Evolutionary conservation across 805 yeast species (phyloP), one percentile per base, ranked within the genome.

Genomic region (Vanderwaltozyma verrucispora): DNA sequence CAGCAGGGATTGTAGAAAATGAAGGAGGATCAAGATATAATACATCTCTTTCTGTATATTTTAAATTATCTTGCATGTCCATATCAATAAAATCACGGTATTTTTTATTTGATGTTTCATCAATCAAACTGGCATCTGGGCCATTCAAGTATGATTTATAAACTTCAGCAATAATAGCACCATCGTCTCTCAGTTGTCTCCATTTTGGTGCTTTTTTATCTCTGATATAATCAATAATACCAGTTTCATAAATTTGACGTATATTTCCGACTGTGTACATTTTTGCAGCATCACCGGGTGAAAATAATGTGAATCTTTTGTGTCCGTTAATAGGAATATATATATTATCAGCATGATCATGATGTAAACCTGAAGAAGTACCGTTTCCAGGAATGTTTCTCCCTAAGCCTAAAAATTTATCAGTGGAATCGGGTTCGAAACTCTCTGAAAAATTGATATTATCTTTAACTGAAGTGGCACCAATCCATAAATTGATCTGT

Each of bases 301-400:
- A 64, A 49, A 69, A 79, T 5, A 81, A 48, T 0, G 88, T 80
- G 54, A 81, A 81, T 42, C 87, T 53, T 48, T 81, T 81, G 7
- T 47, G 51, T 0, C 89, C 92, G 20, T 67, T 58, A 1, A 75
- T 51, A 2, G 81, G 72, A 4, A 80, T 64, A 51, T 81, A 81
- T 26, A 81, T 59, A 49, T 81, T 81, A 51, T 80, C 88, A 2
- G 88, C 84, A 56, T 80, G 88, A 53, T 81, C 89, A 53, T 81
- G 89, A 48, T 81, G 89, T 11, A 81, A 59, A 0, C 89, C 89
- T 1, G 87, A 77, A 0, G 86, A 77, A 1, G 77, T 64, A 2
- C 80, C 80, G 1, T 65, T 63, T 1, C 72, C 71, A 1, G 85
- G 80, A 1, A 79, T 56, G 17, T 60, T 60, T 49, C 74, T 71